Conservation (phyloP, 2,329 filamentous ascomycete species). For the Ascochyta fabae region DNA sequence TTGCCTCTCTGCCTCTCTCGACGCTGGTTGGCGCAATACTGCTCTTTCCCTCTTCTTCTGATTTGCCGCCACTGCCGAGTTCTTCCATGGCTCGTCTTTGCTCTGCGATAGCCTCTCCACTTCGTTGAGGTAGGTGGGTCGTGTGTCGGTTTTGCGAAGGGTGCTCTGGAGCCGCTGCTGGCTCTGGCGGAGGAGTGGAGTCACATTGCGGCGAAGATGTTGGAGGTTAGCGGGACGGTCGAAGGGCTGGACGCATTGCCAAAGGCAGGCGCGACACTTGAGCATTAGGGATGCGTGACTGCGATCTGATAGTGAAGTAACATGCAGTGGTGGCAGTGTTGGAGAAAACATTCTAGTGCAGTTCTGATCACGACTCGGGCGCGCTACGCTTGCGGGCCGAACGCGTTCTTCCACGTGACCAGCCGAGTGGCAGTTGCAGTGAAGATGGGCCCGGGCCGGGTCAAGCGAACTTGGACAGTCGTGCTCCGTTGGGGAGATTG, state of each 20-base stretch:
- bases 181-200: slow-evolving; percentile 18
- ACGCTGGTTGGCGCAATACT: slow-evolving; percentile 21
- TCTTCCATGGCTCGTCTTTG: slow-evolving; percentile 34
- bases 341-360: slow-evolving; percentile 19
- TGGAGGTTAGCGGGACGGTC: slow-evolving; percentile 35
- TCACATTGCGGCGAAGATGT: slow-evolving; percentile 32
- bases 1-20: slow-evolving; percentile 7
- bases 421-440: background rate
- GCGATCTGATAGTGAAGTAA: slow-evolving; percentile 10
- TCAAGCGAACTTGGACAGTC: background rate
- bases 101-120: slow-evolving; percentile 18
- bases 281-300: slow-evolving; percentile 47
- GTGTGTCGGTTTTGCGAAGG: slow-evolving; percentile 14
- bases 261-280: slow-evolving; percentile 53
- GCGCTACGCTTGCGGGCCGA: slow-evolving; percentile 21
- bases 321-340: slow-evolving; percentile 1
- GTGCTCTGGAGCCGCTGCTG: slow-evolving; percentile 27
- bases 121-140: slow-evolving; percentile 9
- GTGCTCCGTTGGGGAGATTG: background rate
- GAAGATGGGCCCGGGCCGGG: background rate
- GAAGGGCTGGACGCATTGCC: slow-evolving; percentile 53
- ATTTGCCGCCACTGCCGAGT: slow-evolving; percentile 32
- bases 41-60: slow-evolving; percentile 32
- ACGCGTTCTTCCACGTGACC: slow-evolving; percentile 8
- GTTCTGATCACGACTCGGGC: slow-evolving; percentile 8